These are phyloP conservation scores for Diaporthe destruens DNA, from an alignment of 2,329 filamentous ascomycete genomes.

Conservation along the genomic window DNA sequence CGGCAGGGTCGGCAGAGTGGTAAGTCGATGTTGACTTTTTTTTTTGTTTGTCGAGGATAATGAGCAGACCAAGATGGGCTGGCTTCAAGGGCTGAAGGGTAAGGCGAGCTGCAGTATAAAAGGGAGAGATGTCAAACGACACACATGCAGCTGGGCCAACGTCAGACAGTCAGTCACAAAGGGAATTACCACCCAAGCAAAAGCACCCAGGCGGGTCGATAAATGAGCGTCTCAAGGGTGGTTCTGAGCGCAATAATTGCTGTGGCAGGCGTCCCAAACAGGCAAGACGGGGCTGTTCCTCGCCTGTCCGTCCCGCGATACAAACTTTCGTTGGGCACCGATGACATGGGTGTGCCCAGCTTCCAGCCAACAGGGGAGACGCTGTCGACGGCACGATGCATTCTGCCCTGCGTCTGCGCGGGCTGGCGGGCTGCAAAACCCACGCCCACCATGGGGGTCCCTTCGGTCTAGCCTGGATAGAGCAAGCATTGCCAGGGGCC, in stretches of 20 bases:
- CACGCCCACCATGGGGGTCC: not conserved
- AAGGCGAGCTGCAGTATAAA: slow-evolving; percentile 40
- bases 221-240: slow-evolving; percentile 29
- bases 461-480: slow-evolving; percentile 3
- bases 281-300: slow-evolving; percentile 27
- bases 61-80: slow-evolving; percentile 3
- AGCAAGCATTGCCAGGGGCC: slow-evolving; percentile 26
- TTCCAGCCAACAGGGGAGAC: slow-evolving; percentile 41
- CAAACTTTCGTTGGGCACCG: slow-evolving; percentile 41
- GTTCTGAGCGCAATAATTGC: slow-evolving; percentile 23
- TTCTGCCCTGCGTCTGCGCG: slow-evolving; percentile 20
- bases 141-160: slow-evolving; percentile 7
- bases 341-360: slow-evolving; percentile 36
- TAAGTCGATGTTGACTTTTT: slow-evolving; percentile 10
- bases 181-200: slow-evolving; percentile 20
- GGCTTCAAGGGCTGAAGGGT: not conserved
- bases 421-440: not conserved
- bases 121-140: slow-evolving; percentile 25
- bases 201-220: slow-evolving; percentile 8
- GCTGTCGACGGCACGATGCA: slow-evolving; percentile 36
- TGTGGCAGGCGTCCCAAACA: slow-evolving; percentile 28
- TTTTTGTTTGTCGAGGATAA: slow-evolving; percentile 22
- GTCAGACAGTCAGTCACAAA: slow-evolving; percentile 24
- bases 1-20: not conserved
- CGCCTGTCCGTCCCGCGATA: slow-evolving; percentile 31